Base-by-base conservation (phyloP, 2,329 filamentous ascomycete species). In the Phyllosticta citribraziliensis region DNA sequence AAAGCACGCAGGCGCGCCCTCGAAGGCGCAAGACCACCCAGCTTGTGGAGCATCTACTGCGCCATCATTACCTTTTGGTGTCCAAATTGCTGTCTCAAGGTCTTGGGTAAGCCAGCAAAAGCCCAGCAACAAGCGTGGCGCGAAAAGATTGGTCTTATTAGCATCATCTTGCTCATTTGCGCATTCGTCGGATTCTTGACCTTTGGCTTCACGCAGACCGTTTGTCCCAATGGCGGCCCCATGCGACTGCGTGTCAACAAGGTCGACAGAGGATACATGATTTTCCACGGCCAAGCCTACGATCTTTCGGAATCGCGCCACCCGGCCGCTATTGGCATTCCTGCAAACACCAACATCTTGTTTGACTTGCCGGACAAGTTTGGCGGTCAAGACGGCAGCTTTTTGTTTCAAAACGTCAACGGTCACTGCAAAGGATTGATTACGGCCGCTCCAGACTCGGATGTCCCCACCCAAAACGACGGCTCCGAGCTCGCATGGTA, bases 321-420 rank as follows among this genome's bases (percentile, higher is more conserved):
- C 73, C 90, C 91, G 6, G 82, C 84, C 2, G 94, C 91, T 1
- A 79, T 85, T 64, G 92, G 92, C 40, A 90, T 99, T 66, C 84
- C 88, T 0, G 72, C 78, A 2, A 82, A 81, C 30, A 80, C 88
- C 25, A 97, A 97, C 69, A 86, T 99, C 24, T 79, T 99, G 14
- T 97, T 85, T 70, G 91, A 97, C 71, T 77, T 96, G n/a, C 82
- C 87, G 0, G 83, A 88, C 66, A 89, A 89, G 70, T 85, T 93
- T 67, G 87, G 86, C 60, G 94, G 92, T n/a, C 83, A 89, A 74
- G 95, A 99, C 71, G 93, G 90, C 62, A 97, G 92, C 70, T 99
- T 99, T 72, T 77, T 99, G 70, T 99, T 99, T 76, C 94, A 99
- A 73, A 96, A 97, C 66, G 94, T 99, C 73, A 99, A 99, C 68